Evolutionary conservation across 1,139 yeast species (phyloP).

Genomic region (Saccharomycopsis hybrid): DNA sequence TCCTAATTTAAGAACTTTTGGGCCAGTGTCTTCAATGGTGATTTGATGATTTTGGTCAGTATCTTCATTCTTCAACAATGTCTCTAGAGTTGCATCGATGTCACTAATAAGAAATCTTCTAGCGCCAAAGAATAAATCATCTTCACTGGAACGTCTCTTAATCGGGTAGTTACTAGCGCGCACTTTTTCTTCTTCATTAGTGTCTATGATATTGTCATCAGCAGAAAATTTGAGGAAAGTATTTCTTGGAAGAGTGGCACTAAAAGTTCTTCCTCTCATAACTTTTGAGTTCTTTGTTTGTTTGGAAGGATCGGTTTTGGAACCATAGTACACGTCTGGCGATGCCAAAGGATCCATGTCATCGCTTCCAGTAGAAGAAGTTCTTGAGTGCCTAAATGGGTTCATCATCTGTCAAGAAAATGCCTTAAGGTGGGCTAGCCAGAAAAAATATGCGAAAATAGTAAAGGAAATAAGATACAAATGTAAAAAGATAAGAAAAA

Average conservation of each 20-base stretch:
- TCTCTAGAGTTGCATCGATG: slow-evolving; percentile 65
- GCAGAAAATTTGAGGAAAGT: slow-evolving; percentile 1
- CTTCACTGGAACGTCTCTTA: slow-evolving; percentile 62
- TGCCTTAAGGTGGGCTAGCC: neutral
- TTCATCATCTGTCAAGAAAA: no score
- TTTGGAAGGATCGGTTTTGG: slow-evolving; percentile 48
- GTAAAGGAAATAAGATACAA: neutral
- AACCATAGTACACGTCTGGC: slow-evolving; percentile 69
- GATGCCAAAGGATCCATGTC: slow-evolving; percentile 56
- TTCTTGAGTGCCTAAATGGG: slow-evolving; percentile 7
- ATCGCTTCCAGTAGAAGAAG: slow-evolving; percentile 22
- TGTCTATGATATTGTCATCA: slow-evolving; percentile 24
- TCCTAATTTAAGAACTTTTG: slow-evolving; percentile 79
- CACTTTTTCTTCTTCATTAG: slow-evolving; percentile 25
- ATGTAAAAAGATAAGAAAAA: neutral
- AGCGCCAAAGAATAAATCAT: slow-evolving; percentile 33
- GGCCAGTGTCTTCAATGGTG: slow-evolving; percentile 88
- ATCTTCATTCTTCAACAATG: slow-evolving; percentile 71
- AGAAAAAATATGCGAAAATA: neutral
- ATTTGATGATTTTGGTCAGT: slow-evolving; percentile 84
- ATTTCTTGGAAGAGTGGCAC: slow-evolving; percentile 21
- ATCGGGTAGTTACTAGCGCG: slow-evolving; percentile 23
- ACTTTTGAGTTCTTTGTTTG: slow-evolving; percentile 33
- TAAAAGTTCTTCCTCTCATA: slow-evolving; percentile 46
- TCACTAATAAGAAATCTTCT: slow-evolving; percentile 67